A percentile compares a stretch with the other conserved stretches of the same genome.
Conservation (phyloP, 352 stramenopile species). For the Phytophthora boehmeriae region DNA sequence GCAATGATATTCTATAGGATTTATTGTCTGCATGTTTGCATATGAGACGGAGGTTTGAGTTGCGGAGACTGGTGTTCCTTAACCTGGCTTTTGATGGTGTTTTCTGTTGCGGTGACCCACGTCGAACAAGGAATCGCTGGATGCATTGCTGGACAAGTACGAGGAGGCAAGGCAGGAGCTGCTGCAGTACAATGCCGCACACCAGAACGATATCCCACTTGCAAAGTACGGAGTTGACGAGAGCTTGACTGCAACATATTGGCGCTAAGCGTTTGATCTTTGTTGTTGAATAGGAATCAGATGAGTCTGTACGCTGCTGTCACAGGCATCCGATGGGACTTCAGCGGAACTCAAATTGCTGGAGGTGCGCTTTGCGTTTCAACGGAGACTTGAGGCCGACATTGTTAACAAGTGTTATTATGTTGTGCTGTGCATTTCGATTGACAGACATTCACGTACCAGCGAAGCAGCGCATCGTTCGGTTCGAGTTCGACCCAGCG, state of each 20-base stretch:
- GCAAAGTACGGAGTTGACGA: constrained; percentile 54
- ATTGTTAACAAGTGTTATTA: background rate
- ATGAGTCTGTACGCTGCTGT: constrained; percentile 80
- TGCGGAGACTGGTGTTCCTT: constrained; percentile 25
- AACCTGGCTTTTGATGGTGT: constrained; percentile 18
- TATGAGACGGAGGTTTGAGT: background rate
- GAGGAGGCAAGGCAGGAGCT: constrained; percentile 65
- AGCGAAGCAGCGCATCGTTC: constrained; percentile 55
- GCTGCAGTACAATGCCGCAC: constrained; percentile 58
- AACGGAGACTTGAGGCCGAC: background rate
- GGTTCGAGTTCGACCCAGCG: constrained; percentile 63
- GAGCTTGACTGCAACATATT: background rate
- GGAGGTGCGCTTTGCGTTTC: constrained; percentile 37
- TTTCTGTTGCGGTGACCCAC: constrained; percentile 21
- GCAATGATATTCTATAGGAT: background rate
- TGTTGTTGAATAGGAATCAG: constrained; percentile 51
- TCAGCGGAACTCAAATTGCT: constrained; percentile 51
- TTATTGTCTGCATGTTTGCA: constrained; percentile 1
- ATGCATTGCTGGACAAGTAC: constrained; percentile 69
- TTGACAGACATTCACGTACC: constrained; percentile 68
- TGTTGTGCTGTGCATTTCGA: background rate
- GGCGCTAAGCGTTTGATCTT: background rate
- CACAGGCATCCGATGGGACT: constrained; percentile 84
- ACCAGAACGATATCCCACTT: constrained; percentile 71
- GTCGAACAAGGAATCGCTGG: constrained; percentile 67